Evolutionary conservation across 495 filamentous ascomycete species (phyloP), one percentile per base, ranked within the genome.

Genomic region (Penicillium verhagenii): DNA sequence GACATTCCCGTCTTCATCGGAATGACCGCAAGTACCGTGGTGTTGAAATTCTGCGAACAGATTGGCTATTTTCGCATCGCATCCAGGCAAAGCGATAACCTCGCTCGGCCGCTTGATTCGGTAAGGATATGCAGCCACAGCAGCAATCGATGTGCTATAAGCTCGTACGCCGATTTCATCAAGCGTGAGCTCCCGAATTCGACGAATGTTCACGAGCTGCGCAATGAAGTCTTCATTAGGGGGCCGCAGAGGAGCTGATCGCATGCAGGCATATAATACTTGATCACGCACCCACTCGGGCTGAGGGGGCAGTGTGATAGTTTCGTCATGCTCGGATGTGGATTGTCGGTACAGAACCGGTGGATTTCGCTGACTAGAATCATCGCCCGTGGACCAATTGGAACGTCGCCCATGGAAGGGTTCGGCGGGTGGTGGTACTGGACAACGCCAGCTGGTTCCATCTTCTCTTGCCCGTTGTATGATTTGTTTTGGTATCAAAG

Each of bases 151-250:
- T 5, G 86, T 91, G 49, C 88, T 91, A 65, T 97, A 97, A 0
- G 92, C 91, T n/a, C 90, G 81, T 0, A 91, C 83, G 11, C 91
- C 91, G 45, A 95, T 86, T 21, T 88, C 77, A 57, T 96, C 90
- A 3, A 82, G 81, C 0, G 77, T 83, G 8, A 97, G 74, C 7
- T 81, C 75, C 23, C 93, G 81, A 1, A 89, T 80, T 2, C 81
- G 79, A 14, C 84, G 81, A 57, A 98, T 90, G 33, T 88, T 88
- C 53, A 86, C 73, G 1, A 98, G 79, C 54, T 90, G 78, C 1
- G 78, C 61, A 42, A 97, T 86, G 72, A 98, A 98, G 0, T 61
- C 66, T 45, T 82, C 77, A 62, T 97, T 97, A 1, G 90, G 89
- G 0, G 84, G 76, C 43, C 84, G 72, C 1, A 80, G 59, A 0